phyloP scores from a whole-genome alignment of 179 eudicot species.

The Gypsophila paniculata region DNA sequence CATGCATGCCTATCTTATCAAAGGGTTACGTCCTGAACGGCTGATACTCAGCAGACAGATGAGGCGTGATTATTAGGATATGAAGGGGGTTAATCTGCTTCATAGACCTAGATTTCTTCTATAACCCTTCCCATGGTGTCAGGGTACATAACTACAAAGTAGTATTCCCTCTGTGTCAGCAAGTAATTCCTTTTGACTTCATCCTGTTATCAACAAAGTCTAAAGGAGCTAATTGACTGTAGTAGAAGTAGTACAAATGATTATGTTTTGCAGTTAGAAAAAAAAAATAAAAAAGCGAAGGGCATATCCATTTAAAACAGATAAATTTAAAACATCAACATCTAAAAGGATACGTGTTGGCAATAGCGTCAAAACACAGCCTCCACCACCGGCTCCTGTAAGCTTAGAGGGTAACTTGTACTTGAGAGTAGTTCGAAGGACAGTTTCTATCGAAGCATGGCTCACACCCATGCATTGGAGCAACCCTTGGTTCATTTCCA shows the following conservation, averaged over 20 bases:
- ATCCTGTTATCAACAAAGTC: neutral
- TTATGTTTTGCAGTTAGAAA: neutral
- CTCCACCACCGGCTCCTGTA: slow-evolving; percentile 99
- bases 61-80: too few relatives aligned
- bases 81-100: too few relatives aligned
- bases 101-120: neutral
- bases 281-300: neutral
- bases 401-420: slow-evolving; percentile 79
- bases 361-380: slow-evolving; percentile 83
- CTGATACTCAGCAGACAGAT: neutral
- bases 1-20: too few relatives aligned
- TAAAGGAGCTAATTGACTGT: neutral
- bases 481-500: slow-evolving; percentile 96
- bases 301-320: neutral
- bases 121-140: neutral
- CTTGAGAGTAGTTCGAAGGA: slow-evolving; percentile 67
- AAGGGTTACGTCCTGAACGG: neutral
- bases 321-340: neutral
- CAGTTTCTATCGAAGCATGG: slow-evolving; percentile 87
- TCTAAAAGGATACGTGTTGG: slow-evolving; percentile 77
- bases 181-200: neutral
- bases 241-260: neutral
- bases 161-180: neutral
- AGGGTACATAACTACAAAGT: slow-evolving; percentile 3
- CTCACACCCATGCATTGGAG: slow-evolving; percentile 98